These are phyloP conservation scores for Arachnopeziza araneosa DNA, from an alignment of 2,329 filamentous ascomycete species.

Conservation along the genomic window DNA sequence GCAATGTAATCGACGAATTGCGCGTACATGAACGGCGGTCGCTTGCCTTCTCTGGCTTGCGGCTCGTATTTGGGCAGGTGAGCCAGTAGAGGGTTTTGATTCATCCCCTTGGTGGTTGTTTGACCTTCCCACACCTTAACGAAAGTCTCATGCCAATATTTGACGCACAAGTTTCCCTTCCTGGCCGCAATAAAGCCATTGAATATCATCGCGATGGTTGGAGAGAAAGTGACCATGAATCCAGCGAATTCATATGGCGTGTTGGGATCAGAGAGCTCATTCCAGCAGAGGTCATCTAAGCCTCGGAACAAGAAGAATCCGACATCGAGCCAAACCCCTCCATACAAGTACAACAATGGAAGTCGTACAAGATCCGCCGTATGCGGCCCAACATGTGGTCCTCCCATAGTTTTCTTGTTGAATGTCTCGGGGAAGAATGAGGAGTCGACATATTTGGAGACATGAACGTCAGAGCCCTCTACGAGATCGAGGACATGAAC, in stretches of 20 bases:
- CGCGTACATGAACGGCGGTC: conserved; percentile 1
- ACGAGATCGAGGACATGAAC: conserved; percentile 35
- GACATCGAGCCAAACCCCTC: conserved; percentile 40
- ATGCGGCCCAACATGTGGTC: conserved; percentile 39
- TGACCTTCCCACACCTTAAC: conserved; percentile 32
- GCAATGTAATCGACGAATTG: conserved; percentile 23
- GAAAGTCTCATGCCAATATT: conserved; percentile 37
- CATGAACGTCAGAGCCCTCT: no score
- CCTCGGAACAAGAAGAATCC: conserved; percentile 37
- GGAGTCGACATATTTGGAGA: not conserved
- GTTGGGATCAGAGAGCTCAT: conserved; percentile 32
- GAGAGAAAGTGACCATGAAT: conserved; percentile 5
- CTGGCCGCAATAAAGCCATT: conserved; percentile 41
- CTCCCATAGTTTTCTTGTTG: conserved; percentile 39
- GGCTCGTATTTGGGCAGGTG: conserved; percentile 15
- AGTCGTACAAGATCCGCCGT: conserved; percentile 43
- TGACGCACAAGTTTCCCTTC: conserved; percentile 39
- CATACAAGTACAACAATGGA: conserved; percentile 36
- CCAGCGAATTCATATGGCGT: conserved; percentile 21
- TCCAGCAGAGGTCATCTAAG: conserved; percentile 40
- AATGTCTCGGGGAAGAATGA: conserved; percentile 34
- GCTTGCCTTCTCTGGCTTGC: conserved; percentile 1
- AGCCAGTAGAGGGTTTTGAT: conserved; percentile 30
- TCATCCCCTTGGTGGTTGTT: conserved; percentile 30
- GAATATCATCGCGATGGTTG: conserved; percentile 29